Evolutionary conservation across 2,329 filamentous ascomycete species (phyloP), one percentile per base, ranked within the genome.

Genomic region (Purpureocillium takamizusanense): DNA sequence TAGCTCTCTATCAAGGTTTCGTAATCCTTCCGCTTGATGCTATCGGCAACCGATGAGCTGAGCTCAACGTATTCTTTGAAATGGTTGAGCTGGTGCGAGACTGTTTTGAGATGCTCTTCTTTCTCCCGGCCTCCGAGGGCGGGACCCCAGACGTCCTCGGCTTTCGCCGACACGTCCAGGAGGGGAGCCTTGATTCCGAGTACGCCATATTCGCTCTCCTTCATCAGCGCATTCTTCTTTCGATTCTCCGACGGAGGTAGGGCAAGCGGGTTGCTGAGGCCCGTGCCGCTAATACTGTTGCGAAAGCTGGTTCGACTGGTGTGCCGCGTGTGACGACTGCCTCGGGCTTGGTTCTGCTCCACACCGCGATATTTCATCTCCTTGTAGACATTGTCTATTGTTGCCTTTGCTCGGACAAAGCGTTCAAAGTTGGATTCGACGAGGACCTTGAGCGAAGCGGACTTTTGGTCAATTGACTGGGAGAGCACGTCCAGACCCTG

Each of bases 361-460:
- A 58, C 66, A 10, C 78, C 78, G 34, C 75, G 70, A 48, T 69
- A 89, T 71, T 77, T 95, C 92, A 98, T 98, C 61, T 98, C 92
- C 45, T 82, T 94, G 64, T 98, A 98, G 37, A 98, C 92, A 63
- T 94, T 94, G 65, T 98, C 92, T 53, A 98, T 97, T 7, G 90
- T 97, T 14, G 90, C 86, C 61, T 98, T 98, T 32, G 92, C 92
- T 46, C 87, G 83, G 40, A 98, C 92, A 66, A 98, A 98, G 48
- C 90, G 83, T 62, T 98, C 94, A 56, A 98, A 98, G 59, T 98
- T 98, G 46, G 86, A 90, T 61, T 98, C 92, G 17, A 98, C 92
- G 14, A 98, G 74, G 10, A 94, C 85, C 58, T 98, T 98, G 44
- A 98, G 74, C 4, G 89, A 95, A 0, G 90, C 92, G 0, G 90